phyloP scores from a whole-genome alignment of 768 basidiomycete genomes.

The Hortiboletus campestris region DNA sequence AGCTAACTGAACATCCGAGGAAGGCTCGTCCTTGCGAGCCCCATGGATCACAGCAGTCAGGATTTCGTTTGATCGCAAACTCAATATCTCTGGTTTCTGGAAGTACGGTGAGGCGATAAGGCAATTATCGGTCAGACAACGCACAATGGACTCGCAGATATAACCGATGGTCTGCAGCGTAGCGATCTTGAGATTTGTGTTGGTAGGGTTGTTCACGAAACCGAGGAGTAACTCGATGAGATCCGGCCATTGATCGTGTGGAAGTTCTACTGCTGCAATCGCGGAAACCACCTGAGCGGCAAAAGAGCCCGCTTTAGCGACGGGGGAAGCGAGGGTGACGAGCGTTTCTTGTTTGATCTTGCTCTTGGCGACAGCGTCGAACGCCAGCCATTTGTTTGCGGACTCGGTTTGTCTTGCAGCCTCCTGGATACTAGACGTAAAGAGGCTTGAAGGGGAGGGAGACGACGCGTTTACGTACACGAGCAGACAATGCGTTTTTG shows the following conservation, averaged over 20 bases:
- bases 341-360: constrained; percentile 91
- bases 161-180: constrained; percentile 95
- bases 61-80: constrained; percentile 91
- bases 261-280: constrained; percentile 91
- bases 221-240: constrained; percentile 85
- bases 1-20: constrained; percentile 85
- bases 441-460: constrained; percentile 8
- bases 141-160: constrained; percentile 94
- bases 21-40: constrained; percentile 92
- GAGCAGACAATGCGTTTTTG: constrained; percentile 90
- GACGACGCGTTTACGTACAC: constrained; percentile 56
- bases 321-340: constrained; percentile 72
- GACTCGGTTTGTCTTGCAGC: constrained; percentile 70
- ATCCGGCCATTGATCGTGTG: constrained; percentile 83
- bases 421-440: constrained; percentile 52
- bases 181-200: constrained; percentile 75
- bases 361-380: constrained; percentile 60
- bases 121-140: constrained; percentile 35
- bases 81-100: constrained; percentile 91
- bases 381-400: constrained; percentile 77
- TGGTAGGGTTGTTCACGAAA: constrained; percentile 74
- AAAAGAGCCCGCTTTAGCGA: constrained; percentile 74
- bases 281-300: constrained; percentile 94
- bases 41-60: constrained; percentile 98
- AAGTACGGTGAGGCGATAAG: constrained; percentile 5